Evolutionary conservation across 2,329 filamentous ascomycete species (phyloP), one percentile per base, ranked within the genome.

Genomic region (Curvularia sp.): DNA sequence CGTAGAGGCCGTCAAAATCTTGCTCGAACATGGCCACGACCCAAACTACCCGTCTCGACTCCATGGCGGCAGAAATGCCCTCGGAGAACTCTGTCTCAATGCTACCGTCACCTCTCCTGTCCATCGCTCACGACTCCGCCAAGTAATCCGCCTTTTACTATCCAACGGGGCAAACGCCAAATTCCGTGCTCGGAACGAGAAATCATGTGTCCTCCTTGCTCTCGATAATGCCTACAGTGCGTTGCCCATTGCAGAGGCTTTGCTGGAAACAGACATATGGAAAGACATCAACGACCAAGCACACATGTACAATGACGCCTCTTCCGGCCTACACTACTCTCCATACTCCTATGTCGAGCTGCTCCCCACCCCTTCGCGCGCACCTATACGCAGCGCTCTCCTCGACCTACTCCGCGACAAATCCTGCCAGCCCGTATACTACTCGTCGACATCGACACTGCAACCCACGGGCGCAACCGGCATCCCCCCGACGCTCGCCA

Each of bases 191-290:
- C 9, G 79, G 5, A 74, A 86, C 41, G 84, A 84, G 12, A 89
- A 87, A 64, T 86, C 87, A 0, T 74, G 84, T 7, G 75, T 90
- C 9, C 77, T 87, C 12, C 81, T 89, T 2, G 87, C 87, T 4
- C 80, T 90, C 23, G 84, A 75, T 46, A 75, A 88, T 54, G 82
- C 84, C 0, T 64, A 76, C 7, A 83, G 87, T 41, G 80, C 87
- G 0, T 59, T 88, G 2, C 76, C 80, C 0, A 85, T 86, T 5
- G 84, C 85, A 0, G 82, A 82, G 41, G 81, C 84, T 0, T 80
- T 90, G 1, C 78, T 90, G 7, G 87, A 87, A 65, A 84, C 84
- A 0, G 86, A 84, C 42, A 82, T 89, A 76, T 89, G 87, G 86
- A 86, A 87, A 68, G 77, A 84, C 30, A 77, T 89, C 66, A 89